Evolutionary conservation across 2,329 filamentous ascomycete species (phyloP).

Genomic region (Aphanocladium album): DNA sequence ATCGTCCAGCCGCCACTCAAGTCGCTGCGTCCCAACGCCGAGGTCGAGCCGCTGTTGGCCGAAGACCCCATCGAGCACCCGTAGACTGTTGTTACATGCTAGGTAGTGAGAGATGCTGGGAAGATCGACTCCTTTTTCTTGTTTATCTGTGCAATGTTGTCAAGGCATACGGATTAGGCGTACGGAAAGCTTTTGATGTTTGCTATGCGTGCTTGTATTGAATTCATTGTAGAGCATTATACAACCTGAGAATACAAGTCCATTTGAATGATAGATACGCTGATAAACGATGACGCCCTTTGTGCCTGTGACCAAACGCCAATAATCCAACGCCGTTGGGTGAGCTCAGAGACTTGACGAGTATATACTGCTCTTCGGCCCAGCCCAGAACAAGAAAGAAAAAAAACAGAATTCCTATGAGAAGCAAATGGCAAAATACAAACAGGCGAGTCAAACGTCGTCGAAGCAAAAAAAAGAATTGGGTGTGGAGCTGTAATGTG

Average conservation of each 20-base stretch:
- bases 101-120: background rate
- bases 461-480: background rate
- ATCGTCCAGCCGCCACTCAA: constrained; percentile 78
- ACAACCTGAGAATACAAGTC: background rate
- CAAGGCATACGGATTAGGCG: background rate
- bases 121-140: background rate
- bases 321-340: background rate
- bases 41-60: constrained; percentile 63
- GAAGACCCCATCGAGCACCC: constrained; percentile 79
- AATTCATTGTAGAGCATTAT: background rate
- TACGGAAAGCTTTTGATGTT: background rate
- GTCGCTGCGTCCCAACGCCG: constrained; percentile 52
- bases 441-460: background rate
- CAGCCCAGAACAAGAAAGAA: too few relatives aligned
- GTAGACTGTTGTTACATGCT: constrained; percentile 14
- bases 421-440: background rate
- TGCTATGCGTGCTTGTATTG: background rate
- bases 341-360: background rate
- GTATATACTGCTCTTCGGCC: background rate
- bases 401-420: background rate
- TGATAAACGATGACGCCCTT: background rate
- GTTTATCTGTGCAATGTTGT: background rate
- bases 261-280: background rate
- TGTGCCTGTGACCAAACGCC: background rate
- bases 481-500: background rate